Conservation (phyloP, 208 protist species). For the Kentomonas sorsogonicus region DNA sequence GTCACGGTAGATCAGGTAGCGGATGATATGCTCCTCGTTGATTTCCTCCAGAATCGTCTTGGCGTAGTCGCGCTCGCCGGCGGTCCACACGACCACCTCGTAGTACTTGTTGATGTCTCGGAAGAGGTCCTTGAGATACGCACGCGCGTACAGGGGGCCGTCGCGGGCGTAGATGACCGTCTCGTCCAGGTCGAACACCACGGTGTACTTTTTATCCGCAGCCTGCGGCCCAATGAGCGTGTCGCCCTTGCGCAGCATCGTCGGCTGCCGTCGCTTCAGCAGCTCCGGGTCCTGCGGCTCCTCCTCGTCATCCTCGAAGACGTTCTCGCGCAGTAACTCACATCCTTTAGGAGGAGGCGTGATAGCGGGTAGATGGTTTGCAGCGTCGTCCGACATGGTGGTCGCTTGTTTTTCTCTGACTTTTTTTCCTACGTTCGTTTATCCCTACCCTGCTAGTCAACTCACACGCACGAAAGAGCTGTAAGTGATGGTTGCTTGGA, state of each 20-base stretch:
- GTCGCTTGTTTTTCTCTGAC: too few species aligned
- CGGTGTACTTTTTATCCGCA: constrained; percentile 58
- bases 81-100: constrained; percentile 90
- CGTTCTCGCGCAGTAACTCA: constrained; percentile 65
- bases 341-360: constrained; percentile 63
- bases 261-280: constrained; percentile 66
- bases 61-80: constrained; percentile 84
- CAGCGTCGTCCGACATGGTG: constrained; percentile 15
- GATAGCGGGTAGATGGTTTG: too few species aligned
- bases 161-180: constrained; percentile 89
- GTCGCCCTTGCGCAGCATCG: constrained; percentile 53
- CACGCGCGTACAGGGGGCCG: constrained; percentile 78
- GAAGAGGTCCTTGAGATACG: constrained; percentile 73
- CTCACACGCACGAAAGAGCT: too few species aligned
- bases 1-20: constrained; percentile 80
- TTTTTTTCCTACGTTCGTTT: too few species aligned
- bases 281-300: constrained; percentile 23
- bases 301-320: constrained; percentile 64
- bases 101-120: constrained; percentile 69
- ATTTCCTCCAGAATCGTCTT: constrained; percentile 85
- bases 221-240: constrained; percentile 49
- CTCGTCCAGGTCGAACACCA: constrained; percentile 89
- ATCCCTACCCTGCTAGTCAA: too few species aligned
- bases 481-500: too few species aligned
- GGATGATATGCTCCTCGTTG: constrained; percentile 76